A percentile compares a stretch with the other conserved stretches of the same genome.
Evolutionary conservation across 371 early-diverging fungal genomes (phyloP).

Genomic region (Zychaea mexicana): DNA sequence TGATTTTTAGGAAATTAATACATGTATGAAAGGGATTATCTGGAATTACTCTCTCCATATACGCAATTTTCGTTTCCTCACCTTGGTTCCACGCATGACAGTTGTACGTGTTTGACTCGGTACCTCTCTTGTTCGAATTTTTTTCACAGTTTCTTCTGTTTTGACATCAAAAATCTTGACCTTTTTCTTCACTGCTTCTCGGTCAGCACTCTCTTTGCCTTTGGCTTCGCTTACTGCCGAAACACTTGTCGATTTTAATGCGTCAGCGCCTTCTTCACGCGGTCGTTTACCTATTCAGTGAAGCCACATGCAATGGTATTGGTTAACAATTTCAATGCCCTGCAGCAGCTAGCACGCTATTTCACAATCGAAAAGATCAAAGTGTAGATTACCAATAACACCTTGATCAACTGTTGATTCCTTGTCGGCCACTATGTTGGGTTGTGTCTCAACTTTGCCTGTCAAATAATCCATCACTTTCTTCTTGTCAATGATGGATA

Average conservation of each 20-base stretch:
- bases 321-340: too few species aligned
- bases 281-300: conserved; percentile 42
- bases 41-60: background rate
- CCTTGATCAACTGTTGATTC: background rate
- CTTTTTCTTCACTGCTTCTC: background rate
- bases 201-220: background rate
- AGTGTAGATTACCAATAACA: background rate
- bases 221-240: background rate
- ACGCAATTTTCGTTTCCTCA: background rate
- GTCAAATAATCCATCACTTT: conserved; percentile 76
- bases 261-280: conserved; percentile 33
- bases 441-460: conserved; percentile 59
- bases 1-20: background rate
- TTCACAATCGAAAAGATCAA: too few species aligned
- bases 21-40: background rate
- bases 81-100: conserved; percentile 50
- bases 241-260: conserved; percentile 2
- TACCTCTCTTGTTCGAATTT: background rate
- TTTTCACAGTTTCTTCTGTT: background rate
- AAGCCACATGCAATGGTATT: too few species aligned
- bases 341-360: too few species aligned
- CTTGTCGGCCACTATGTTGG: conserved; percentile 34
- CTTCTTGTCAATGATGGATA: conserved; percentile 74
- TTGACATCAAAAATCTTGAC: background rate
- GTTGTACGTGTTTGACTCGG: background rate